A percentile compares a stretch with the other conserved stretches of the same genome.
These are phyloP conservation scores for Dissophora globulifera DNA, from an alignment of 192 early-diverging fungal species.

Conservation along the genomic window DNA sequence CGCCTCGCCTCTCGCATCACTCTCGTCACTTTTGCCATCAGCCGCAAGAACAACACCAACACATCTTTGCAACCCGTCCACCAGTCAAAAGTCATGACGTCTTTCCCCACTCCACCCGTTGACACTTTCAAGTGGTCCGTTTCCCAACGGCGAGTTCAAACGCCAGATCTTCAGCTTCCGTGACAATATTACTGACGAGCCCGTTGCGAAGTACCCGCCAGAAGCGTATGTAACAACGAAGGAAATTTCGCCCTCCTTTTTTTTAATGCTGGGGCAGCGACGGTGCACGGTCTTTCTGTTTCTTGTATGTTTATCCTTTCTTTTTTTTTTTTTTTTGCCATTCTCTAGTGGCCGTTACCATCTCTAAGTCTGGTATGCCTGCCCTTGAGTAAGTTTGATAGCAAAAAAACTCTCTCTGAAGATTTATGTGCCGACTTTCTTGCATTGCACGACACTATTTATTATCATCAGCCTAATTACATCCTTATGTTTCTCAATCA, in stretches of 20 bases:
- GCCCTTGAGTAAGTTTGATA: slow-evolving; percentile 34
- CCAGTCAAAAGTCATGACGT: too few relatives aligned
- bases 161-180: slow-evolving; percentile 81
- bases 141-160: slow-evolving; percentile 78
- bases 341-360: slow-evolving; percentile 41
- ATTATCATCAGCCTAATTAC: too few relatives aligned
- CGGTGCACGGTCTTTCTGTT: not conserved
- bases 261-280: too few relatives aligned
- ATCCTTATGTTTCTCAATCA: slow-evolving; percentile 54
- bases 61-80: too few relatives aligned
- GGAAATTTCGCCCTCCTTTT: not conserved
- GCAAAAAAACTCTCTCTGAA: too few relatives aligned
- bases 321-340: not conserved
- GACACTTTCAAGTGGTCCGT: slow-evolving; percentile 70
- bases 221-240: slow-evolving; percentile 63
- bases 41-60: slow-evolving; percentile 10
- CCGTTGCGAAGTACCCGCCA: slow-evolving; percentile 73
- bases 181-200: slow-evolving; percentile 61
- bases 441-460: too few relatives aligned
- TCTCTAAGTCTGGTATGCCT: slow-evolving; percentile 38
- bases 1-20: not conserved
- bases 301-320: not conserved
- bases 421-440: too few relatives aligned
- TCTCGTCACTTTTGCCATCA: slow-evolving; percentile 1
- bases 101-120: slow-evolving; percentile 26